These are phyloP conservation scores for Candida sojae DNA, from an alignment of 1,139 yeast species.

Conservation along the genomic window DNA sequence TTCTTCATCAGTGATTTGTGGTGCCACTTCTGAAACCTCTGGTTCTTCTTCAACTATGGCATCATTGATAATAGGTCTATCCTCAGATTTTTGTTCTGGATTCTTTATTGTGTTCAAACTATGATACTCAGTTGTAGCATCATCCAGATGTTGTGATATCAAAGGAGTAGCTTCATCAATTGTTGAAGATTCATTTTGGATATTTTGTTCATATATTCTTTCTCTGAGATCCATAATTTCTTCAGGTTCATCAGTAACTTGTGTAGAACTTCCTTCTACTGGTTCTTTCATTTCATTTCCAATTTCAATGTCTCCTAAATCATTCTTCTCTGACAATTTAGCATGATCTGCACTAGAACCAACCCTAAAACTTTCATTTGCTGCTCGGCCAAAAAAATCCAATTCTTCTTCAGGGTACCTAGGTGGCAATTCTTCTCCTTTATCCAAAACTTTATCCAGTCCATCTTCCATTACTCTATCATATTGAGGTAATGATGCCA, in stretches of 20 bases:
- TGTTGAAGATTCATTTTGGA: slow-evolving; percentile 13
- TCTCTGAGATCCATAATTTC: slow-evolving; percentile 43
- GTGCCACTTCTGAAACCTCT: background rate
- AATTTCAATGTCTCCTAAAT: slow-evolving; percentile 15
- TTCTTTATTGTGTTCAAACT: background rate
- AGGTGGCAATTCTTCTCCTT: slow-evolving; percentile 77
- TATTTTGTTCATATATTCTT: slow-evolving; percentile 35
- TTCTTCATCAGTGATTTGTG: background rate
- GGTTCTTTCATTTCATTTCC: slow-evolving; percentile 18
- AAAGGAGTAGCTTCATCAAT: slow-evolving; percentile 15
- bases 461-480: slow-evolving; percentile 22
- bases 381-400: slow-evolving; percentile 60
- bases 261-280: slow-evolving; percentile 17
- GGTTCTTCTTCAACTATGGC: background rate
- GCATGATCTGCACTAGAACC: slow-evolving; percentile 27
- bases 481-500: slow-evolving; percentile 45
- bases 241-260: slow-evolving; percentile 38
- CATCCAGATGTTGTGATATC: slow-evolving; percentile 3
- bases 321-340: slow-evolving; percentile 14
- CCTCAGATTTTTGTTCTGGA: slow-evolving; percentile 6
- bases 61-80: slow-evolving; percentile 1
- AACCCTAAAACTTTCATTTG: slow-evolving; percentile 17
- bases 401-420: slow-evolving; percentile 62
- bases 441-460: slow-evolving; percentile 56
- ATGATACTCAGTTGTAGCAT: background rate